These are phyloP conservation scores for Panaeolus papilionaceus DNA, from an alignment of 768 basidiomycete species.

Conservation along the genomic window DNA sequence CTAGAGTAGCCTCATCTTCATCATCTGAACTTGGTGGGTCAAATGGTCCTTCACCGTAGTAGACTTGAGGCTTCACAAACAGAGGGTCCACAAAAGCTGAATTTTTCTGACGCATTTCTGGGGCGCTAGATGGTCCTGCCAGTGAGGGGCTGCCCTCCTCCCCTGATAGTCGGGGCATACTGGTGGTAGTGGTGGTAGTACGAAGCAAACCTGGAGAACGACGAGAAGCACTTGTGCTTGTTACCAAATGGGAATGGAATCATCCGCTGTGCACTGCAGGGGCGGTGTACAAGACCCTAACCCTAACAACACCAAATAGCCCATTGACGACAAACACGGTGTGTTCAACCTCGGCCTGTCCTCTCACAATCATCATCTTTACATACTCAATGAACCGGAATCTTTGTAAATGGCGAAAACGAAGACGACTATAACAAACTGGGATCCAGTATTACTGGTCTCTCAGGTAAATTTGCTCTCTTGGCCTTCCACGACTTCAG, in stretches of 20 bases:
- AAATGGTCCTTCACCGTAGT: conserved; percentile 81
- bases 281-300: conserved; percentile 3
- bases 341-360: neutral
- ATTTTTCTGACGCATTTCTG: conserved; percentile 33
- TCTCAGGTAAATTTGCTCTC: conserved; percentile 66
- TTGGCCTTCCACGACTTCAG: neutral
- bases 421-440: conserved; percentile 56
- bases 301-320: neutral
- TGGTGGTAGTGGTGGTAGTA: conserved; percentile 13
- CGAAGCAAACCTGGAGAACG: neutral
- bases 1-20: conserved; percentile 56
- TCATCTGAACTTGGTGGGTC: conserved; percentile 83
- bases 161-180: conserved; percentile 28
- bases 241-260: conserved; percentile 12
- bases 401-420: conserved; percentile 9
- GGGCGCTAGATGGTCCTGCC: conserved; percentile 22
- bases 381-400: neutral
- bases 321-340: neutral
- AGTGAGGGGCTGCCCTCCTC: conserved; percentile 25
- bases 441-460: conserved; percentile 90
- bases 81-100: conserved; percentile 30
- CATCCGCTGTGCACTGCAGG: neutral
- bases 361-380: neutral
- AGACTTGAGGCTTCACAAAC: conserved; percentile 38
- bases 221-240: neutral